These are phyloP conservation scores for Dendrothele bispora DNA, from an alignment of 768 basidiomycete species.

Conservation along the genomic window DNA sequence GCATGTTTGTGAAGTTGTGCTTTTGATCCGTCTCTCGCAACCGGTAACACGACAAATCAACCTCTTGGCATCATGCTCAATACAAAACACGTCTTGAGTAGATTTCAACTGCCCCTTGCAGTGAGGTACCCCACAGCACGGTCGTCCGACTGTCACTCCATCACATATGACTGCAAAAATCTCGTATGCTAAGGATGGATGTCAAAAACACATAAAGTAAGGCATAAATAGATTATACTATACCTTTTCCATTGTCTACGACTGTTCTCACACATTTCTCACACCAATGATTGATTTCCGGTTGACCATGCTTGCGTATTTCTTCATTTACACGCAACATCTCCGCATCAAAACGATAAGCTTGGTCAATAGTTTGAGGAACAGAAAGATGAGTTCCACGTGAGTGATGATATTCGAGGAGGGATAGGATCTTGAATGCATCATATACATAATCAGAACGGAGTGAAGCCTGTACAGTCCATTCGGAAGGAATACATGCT, in stretches of 20 bases:
- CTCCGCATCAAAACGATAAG: background rate
- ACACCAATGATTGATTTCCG: background rate
- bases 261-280: background rate
- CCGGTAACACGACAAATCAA: constrained; percentile 8
- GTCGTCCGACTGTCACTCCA: background rate
- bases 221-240: background rate
- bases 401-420: background rate
- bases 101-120: background rate
- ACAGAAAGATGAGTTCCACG: background rate
- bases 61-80: constrained; percentile 1
- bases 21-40: constrained; percentile 4
- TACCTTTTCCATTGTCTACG: too few species aligned
- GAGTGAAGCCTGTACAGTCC: background rate
- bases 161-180: background rate
- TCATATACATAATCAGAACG: background rate
- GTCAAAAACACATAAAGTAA: background rate
- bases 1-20: constrained; percentile 7
- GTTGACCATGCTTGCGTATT: background rate
- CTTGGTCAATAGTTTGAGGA: background rate
- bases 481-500: background rate
- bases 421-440: background rate
- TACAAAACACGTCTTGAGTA: background rate
- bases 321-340: background rate
- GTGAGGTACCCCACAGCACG: background rate
- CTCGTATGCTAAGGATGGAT: background rate